These are phyloP conservation scores for Pseudogymnoascus destructans DNA, from an alignment of 2,329 filamentous ascomycete genomes.

Conservation along the genomic window DNA sequence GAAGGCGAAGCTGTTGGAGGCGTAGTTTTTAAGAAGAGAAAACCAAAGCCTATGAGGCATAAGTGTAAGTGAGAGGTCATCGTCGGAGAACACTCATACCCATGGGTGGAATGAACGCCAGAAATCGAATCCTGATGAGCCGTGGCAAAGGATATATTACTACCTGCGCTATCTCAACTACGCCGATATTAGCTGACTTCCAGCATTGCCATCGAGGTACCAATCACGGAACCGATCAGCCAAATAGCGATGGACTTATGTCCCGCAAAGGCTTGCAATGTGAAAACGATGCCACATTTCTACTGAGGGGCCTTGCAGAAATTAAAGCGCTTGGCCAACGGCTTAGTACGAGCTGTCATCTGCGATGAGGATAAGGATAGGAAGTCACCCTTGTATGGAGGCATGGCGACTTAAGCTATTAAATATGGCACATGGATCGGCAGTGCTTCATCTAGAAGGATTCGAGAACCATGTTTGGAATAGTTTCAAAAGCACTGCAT, in stretches of 20 bases:
- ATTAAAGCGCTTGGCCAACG: neutral
- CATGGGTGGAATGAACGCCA: neutral
- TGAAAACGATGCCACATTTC: neutral
- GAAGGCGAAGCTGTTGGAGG: slow-evolving; percentile 27
- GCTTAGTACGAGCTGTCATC: neutral
- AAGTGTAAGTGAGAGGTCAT: slow-evolving; percentile 30
- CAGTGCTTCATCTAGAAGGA: neutral
- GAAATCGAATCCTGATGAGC: neutral
- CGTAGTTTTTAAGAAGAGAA: slow-evolving; percentile 70
- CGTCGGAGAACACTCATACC: neutral
- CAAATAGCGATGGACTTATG: neutral
- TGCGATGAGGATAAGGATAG: neutral
- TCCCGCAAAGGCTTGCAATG: neutral
- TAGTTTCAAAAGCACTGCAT: neutral
- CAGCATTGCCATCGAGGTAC: neutral
- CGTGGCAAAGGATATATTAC: neutral
- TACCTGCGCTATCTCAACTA: neutral
- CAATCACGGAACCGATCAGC: neutral
- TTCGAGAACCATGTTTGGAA: neutral
- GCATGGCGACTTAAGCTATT: neutral
- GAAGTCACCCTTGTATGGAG: neutral
- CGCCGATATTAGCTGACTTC: neutral
- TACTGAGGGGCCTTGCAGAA: neutral
- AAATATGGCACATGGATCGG: neutral
- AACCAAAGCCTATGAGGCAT: slow-evolving; percentile 50